Evolutionary conservation across 441 rosid species (phyloP), one percentile per base, ranked within the genome.

Genomic region (Corymbia citriodora): DNA sequence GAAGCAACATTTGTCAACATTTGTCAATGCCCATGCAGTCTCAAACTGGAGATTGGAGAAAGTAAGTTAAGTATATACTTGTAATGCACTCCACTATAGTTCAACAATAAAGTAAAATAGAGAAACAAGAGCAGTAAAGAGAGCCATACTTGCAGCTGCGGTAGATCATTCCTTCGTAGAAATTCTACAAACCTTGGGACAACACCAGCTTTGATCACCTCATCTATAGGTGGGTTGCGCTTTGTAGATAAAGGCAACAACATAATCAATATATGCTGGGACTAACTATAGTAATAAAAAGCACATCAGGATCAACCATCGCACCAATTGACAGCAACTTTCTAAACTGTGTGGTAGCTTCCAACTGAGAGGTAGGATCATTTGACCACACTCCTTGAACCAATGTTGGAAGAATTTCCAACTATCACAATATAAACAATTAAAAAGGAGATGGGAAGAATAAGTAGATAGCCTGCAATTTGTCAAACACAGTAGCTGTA

Each of bases 161-260:
- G 89, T 53, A 87, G 45, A 89, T 91, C 91, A 89, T 55, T 72
- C 90, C 91, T 87, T 40, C 45, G 79, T 54, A 92, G 88, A 55
- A 91, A 90, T 89, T 89, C 90, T 52, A 90, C 87, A 6, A 91
- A 87, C 85, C 88, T 91, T 55, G 93, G 94, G 59, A 93, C 88
- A 55, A 92, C 93, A 79, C 93, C 93, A 16, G 92, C 92, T 89
- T 74, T 88, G 68, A 92, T 92, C 81, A 93, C 94, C 89, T 92
- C 94, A 33, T 92, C 94, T 29, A 91, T 91, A 40, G 92, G 94
- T 88, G 93, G 89, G 91, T 90, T 33, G 19, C 89, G 88, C 88
- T 91, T 92, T 92, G 85, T 52, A 90, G 57, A 63, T 55, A 29
- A 23, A 86, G 40, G 87, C 68, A 87, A 40, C 11, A 15, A 55